Evolutionary conservation across 805 yeast species (phyloP).

Genomic region (Metschnikowia borealis): DNA sequence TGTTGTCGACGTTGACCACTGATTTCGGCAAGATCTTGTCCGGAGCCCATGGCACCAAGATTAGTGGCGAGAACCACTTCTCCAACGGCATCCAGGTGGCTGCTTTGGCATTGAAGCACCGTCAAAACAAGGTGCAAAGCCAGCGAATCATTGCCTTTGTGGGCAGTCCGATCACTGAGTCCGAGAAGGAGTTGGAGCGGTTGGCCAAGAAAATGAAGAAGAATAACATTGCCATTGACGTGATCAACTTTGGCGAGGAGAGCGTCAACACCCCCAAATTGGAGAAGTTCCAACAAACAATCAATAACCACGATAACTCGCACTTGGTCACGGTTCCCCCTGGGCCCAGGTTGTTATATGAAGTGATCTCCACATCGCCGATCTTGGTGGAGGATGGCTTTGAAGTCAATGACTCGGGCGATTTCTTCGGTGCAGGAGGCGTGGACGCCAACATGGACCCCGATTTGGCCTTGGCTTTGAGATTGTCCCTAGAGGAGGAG

Average conservation of each 20-base stretch:
- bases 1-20: slow-evolving; percentile 80
- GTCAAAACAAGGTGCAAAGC: slow-evolving; percentile 88
- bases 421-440: slow-evolving; percentile 39
- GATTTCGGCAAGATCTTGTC: slow-evolving; percentile 82
- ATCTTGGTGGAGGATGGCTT: slow-evolving; percentile 66
- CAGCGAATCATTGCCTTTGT: slow-evolving; percentile 89
- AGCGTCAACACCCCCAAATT: slow-evolving; percentile 69
- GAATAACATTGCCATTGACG: slow-evolving; percentile 84
- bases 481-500: slow-evolving; percentile 93
- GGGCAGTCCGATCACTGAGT: slow-evolving; percentile 76
- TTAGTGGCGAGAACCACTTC: slow-evolving; percentile 65
- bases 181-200: slow-evolving; percentile 67
- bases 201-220: slow-evolving; percentile 91
- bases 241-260: slow-evolving; percentile 90
- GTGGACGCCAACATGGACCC: slow-evolving; percentile 91
- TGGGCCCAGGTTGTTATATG: slow-evolving; percentile 80
- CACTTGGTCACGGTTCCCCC: slow-evolving; percentile 86
- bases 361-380: slow-evolving; percentile 71
- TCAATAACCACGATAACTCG: slow-evolving; percentile 72
- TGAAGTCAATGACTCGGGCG: slow-evolving; percentile 38
- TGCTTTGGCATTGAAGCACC: slow-evolving; percentile 83
- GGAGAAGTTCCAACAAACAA: slow-evolving; percentile 70
- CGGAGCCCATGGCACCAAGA: slow-evolving; percentile 76
- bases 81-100: slow-evolving; percentile 91
- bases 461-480: slow-evolving; percentile 91